These are phyloP conservation scores for Aspergillus sp. DNA, from an alignment of 2,329 filamentous ascomycete species.

Conservation along the genomic window DNA sequence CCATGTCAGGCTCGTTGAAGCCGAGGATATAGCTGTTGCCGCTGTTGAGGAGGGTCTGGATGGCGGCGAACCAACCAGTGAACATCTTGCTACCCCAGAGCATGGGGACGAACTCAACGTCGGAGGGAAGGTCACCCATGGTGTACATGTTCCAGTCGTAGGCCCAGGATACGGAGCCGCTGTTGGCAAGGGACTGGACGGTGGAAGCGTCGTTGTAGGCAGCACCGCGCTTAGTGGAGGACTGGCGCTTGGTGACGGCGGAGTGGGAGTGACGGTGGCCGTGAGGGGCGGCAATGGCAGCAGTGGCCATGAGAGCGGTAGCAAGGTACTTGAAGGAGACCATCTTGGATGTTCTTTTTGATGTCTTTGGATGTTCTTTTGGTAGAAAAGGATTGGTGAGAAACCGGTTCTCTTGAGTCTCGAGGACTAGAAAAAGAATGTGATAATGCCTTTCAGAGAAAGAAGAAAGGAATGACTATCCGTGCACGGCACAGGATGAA, in stretches of 20 bases:
- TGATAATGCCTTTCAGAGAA: background rate
- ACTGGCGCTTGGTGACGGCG: slow-evolving; percentile 18
- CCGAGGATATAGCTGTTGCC: slow-evolving; percentile 41
- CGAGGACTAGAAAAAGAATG: slow-evolving; percentile 13
- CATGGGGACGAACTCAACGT: slow-evolving; percentile 47
- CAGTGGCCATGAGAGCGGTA: slow-evolving; percentile 34
- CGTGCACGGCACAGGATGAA: slow-evolving; percentile 34
- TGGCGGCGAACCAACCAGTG: slow-evolving; percentile 34
- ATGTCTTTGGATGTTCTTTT: background rate
- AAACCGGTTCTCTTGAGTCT: slow-evolving; percentile 24
- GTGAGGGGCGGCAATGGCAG: slow-evolving; percentile 34
- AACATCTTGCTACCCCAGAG: slow-evolving; percentile 44
- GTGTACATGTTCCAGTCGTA: slow-evolving; percentile 46
- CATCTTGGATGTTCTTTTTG: slow-evolving; percentile 30
- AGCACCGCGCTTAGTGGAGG: slow-evolving; percentile 30
- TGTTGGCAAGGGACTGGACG: slow-evolving; percentile 32
- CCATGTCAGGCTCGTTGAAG: slow-evolving; percentile 50
- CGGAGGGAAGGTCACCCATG: slow-evolving; percentile 30
- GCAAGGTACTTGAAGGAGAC: slow-evolving; percentile 38
- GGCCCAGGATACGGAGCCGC: slow-evolving; percentile 39
- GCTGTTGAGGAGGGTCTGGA: slow-evolving; percentile 34
- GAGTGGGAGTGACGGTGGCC: slow-evolving; percentile 7
- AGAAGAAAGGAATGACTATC: slow-evolving; percentile 27
- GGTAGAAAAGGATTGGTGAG: background rate
- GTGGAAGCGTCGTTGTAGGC: slow-evolving; percentile 42